Percentiles rank a stretch among this genome's conserved stretches.
phyloP scores from a whole-genome alignment of 306 rosid species.

The Inga oerstediana region DNA sequence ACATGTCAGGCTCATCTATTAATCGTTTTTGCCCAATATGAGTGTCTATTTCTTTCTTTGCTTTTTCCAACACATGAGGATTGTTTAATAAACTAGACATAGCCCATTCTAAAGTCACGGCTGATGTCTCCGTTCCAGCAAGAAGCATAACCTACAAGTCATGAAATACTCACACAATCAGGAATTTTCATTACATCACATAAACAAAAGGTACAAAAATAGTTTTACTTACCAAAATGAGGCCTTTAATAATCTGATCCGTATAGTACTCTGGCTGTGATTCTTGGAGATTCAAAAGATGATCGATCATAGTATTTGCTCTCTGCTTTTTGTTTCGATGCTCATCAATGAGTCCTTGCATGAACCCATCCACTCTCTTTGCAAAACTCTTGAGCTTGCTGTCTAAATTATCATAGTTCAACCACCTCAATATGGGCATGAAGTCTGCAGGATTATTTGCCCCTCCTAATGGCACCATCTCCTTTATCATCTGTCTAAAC shows the following conservation, averaged over 20 bases:
- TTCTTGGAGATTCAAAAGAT: background rate
- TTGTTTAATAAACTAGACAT: slow-evolving; percentile 51
- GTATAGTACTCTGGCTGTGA: background rate
- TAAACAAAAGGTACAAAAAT: background rate
- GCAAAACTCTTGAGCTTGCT: slow-evolving; percentile 33
- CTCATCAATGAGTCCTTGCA: slow-evolving; percentile 50
- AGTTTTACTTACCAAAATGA: background rate
- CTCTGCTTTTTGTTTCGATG: slow-evolving; percentile 25
- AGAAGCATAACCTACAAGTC: slow-evolving; percentile 33
- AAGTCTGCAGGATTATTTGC: slow-evolving; percentile 46
- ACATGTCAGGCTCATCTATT: slow-evolving; percentile 43
- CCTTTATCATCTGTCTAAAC: slow-evolving; percentile 35
- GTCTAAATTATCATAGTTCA: slow-evolving; percentile 32
- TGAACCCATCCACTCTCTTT: background rate
- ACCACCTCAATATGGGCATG: slow-evolving; percentile 44
- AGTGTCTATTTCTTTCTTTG: slow-evolving; percentile 42
- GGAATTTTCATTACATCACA: no score
- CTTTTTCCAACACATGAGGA: slow-evolving; percentile 43
- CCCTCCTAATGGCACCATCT: slow-evolving; percentile 19
- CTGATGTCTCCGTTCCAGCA: slow-evolving; percentile 56
- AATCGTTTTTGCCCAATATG: slow-evolving; percentile 35
- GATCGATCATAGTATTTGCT: background rate
- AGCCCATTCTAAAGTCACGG: slow-evolving; percentile 64
- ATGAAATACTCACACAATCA: no score
- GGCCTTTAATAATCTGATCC: background rate